A percentile compares a stretch with the other conserved stretches of the same genome.
Evolutionary conservation across 176 grass and related monocot genomes (phyloP).

Genomic region (Avena insularis): DNA sequence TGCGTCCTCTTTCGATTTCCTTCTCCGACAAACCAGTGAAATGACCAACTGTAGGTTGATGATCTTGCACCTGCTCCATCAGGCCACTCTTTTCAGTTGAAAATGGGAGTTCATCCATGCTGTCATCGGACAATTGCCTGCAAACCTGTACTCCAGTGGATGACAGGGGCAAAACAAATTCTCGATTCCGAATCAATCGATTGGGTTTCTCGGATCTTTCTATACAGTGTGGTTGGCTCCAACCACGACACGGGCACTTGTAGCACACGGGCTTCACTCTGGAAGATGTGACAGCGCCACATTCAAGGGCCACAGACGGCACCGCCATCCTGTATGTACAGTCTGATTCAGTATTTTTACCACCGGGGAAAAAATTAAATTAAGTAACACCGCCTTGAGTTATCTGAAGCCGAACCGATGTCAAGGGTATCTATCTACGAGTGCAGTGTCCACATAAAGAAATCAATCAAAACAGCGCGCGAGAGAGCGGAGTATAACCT

Average conservation of each 20-base stretch:
- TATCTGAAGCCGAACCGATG: too few species aligned
- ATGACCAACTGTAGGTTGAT: neutral
- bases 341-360: neutral
- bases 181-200: neutral
- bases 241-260: neutral
- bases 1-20: conserved; percentile 74
- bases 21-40: conserved; percentile 37
- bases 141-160: conserved; percentile 3
- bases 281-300: neutral
- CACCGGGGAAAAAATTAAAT: neutral
- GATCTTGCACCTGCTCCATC: neutral
- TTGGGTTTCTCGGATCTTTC: neutral
- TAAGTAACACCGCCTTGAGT: neutral
- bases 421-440: too few species aligned
- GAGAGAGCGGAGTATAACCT: too few species aligned
- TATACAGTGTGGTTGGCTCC: neutral
- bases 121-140: neutral
- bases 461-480: too few species aligned
- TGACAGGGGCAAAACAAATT: conserved; percentile 25
- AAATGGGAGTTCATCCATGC: conserved; percentile 3
- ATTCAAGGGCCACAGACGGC: neutral
- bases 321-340: neutral
- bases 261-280: neutral
- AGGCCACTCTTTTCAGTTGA: too few species aligned
- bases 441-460: too few species aligned